A percentile compares a stretch with the other conserved stretches of the same genome.
These are phyloP conservation scores for Euphrasia arctica DNA, from an alignment of 305 asterid genomes.

Conservation along the genomic window DNA sequence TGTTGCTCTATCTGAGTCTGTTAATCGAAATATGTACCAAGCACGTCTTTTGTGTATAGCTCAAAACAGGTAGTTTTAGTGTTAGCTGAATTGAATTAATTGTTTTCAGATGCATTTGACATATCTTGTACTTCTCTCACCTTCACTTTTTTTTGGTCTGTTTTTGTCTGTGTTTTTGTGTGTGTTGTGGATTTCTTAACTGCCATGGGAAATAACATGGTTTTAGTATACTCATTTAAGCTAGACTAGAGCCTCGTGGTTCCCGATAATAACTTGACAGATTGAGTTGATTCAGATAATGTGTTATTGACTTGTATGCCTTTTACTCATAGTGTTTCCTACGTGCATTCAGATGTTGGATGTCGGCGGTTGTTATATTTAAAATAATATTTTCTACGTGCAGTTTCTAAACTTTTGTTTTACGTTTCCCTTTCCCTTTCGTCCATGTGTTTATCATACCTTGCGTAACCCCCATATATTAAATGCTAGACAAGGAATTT, in stretches of 20 bases:
- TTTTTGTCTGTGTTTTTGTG: not conserved
- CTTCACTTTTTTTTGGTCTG: not conserved
- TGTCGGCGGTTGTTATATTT: constrained; percentile 20
- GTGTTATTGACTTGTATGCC: not conserved
- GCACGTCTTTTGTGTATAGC: not conserved
- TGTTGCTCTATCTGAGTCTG: not conserved
- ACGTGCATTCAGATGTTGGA: too few species aligned
- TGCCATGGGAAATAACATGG: constrained; percentile 23
- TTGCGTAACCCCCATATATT: constrained; percentile 3
- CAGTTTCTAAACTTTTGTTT: constrained; percentile 13
- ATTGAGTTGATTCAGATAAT: not conserved
- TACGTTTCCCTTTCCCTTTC: constrained; percentile 20
- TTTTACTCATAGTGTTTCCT: not conserved
- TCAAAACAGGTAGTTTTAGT: not conserved
- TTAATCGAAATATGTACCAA: not conserved
- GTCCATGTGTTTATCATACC: constrained; percentile 29
- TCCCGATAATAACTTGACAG: not conserved
- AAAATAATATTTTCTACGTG: constrained; percentile 17
- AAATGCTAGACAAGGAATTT: constrained; percentile 3
- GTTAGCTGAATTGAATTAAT: not conserved
- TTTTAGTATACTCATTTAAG: not conserved
- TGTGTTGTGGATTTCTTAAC: not conserved
- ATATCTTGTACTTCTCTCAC: not conserved
- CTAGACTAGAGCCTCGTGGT: not conserved
- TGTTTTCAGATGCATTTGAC: constrained; percentile 7